A percentile compares a stretch with the other conserved stretches of the same genome.
These are phyloP conservation scores for Cichorium intybus DNA, from an alignment of 140 eudicot genomes.

Conservation along the genomic window DNA sequence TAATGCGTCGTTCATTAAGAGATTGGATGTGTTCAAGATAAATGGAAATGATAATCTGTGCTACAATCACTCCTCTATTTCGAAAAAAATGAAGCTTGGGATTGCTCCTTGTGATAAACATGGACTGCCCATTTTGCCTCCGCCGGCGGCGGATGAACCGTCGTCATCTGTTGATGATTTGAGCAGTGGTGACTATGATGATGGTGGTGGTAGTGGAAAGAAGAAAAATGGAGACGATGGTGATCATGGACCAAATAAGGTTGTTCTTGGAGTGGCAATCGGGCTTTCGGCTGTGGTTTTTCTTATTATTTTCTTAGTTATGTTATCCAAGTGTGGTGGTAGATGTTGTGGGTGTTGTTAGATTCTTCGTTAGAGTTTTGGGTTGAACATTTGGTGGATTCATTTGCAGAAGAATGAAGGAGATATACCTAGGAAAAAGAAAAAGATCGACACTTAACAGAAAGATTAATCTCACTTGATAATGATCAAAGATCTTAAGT, in stretches of 20 bases:
- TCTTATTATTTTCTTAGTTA: slow-evolving; percentile 72
- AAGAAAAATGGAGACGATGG: slow-evolving; percentile 27
- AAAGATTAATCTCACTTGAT: slow-evolving; percentile 3
- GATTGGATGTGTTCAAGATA: slow-evolving; percentile 57
- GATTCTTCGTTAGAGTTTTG: not conserved
- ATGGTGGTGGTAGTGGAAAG: slow-evolving; percentile 12
- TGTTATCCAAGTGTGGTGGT: slow-evolving; percentile 63
- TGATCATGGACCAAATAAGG: slow-evolving; percentile 74
- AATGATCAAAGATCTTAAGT: not conserved
- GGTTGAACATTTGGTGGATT: slow-evolving; percentile 13
- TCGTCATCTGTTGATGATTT: slow-evolving; percentile 32
- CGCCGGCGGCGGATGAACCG: slow-evolving; percentile 50
- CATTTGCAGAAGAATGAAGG: slow-evolving; percentile 14
- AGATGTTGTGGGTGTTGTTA: slow-evolving; percentile 31
- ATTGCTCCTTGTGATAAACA: slow-evolving; percentile 85
- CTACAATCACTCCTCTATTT: slow-evolving; percentile 57
- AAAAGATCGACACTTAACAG: not conserved
- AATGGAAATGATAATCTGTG: slow-evolving; percentile 67
- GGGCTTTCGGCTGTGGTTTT: slow-evolving; percentile 77
- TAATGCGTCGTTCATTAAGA: slow-evolving; percentile 52
- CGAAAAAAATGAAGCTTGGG: slow-evolving; percentile 65
- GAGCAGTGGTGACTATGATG: slow-evolving; percentile 32
- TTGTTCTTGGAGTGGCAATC: slow-evolving; percentile 91
- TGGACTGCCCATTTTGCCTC: slow-evolving; percentile 71
- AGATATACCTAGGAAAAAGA: not conserved